Evolutionary conservation across 169 alveolate genomes (phyloP).

Genomic region (Cryptosporidium sp.): DNA sequence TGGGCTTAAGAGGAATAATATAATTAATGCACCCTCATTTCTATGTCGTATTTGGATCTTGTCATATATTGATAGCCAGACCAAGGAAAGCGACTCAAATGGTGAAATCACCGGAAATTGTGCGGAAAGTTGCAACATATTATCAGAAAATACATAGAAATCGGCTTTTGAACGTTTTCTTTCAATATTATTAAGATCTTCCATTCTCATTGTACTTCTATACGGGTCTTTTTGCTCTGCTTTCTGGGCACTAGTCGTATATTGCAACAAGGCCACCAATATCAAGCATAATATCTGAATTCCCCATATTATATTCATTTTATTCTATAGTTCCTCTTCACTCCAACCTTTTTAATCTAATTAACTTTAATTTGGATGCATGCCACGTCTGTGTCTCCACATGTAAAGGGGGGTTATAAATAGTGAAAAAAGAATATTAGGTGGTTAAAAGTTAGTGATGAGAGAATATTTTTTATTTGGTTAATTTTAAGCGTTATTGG

Average conservation of each 20-base stretch:
- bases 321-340: slow-evolving; percentile 1
- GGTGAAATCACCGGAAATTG: slow-evolving; percentile 49
- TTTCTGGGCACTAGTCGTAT: not conserved
- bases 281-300: not conserved
- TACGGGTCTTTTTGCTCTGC: not conserved
- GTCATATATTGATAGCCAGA: slow-evolving; percentile 57
- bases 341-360: slow-evolving; percentile 10
- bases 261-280: not conserved
- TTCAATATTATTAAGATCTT: slow-evolving; percentile 49
- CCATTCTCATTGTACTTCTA: slow-evolving; percentile 10
- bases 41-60: slow-evolving; percentile 6
- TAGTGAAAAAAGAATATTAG: not conserved
- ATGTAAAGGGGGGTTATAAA: not conserved
- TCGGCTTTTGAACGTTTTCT: slow-evolving; percentile 34
- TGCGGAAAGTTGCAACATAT: slow-evolving; percentile 55
- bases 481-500: too few relatives aligned
- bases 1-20: slow-evolving; percentile 36
- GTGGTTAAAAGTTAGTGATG: not conserved
- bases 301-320: slow-evolving; percentile 58
- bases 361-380: slow-evolving; percentile 44
- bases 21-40: slow-evolving; percentile 62
- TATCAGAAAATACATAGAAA: slow-evolving; percentile 48
- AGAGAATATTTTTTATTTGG: not conserved
- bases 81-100: slow-evolving; percentile 55
- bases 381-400: slow-evolving; percentile 49